Evolutionary conservation across 495 filamentous ascomycete species (phyloP).

Genomic region (Penicillium cataractarum): DNA sequence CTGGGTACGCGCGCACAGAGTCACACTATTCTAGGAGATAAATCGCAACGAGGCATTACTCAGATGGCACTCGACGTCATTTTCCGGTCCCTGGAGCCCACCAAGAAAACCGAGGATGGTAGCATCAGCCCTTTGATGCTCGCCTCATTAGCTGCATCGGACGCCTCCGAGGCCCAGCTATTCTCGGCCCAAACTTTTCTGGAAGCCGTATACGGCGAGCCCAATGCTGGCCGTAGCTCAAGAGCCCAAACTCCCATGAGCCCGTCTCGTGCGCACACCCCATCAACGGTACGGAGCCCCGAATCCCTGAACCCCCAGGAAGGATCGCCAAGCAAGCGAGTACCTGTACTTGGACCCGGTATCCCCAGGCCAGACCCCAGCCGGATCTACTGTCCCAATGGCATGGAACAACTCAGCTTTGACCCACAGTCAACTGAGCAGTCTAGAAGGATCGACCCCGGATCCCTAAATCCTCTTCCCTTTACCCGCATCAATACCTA

Average conservation of each 20-base stretch:
- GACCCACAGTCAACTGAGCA: conserved; percentile 17
- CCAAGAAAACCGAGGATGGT: conserved; percentile 63
- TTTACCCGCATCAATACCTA: conserved; percentile 24
- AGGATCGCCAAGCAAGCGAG: conserved; percentile 29
- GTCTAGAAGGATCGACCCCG: conserved; percentile 18
- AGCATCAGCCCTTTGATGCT: conserved; percentile 63
- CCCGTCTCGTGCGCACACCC: conserved; percentile 51
- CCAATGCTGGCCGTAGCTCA: conserved; percentile 59
- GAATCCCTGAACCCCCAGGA: conserved; percentile 30
- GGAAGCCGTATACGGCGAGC: conserved; percentile 75
- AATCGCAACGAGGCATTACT: conserved; percentile 81
- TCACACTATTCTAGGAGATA: conserved; percentile 94
- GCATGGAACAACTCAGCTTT: conserved; percentile 13
- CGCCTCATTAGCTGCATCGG: conserved; percentile 71
- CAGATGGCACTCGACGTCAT: conserved; percentile 90
- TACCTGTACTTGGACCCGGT: conserved; percentile 31
- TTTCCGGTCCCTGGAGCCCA: conserved; percentile 73
- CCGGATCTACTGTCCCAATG: conserved; percentile 8
- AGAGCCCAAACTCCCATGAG: conserved; percentile 83
- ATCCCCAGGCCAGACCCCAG: conserved; percentile 21
- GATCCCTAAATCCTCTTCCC: conserved; percentile 20
- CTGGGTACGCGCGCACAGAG: conserved; percentile 58
- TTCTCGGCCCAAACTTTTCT: conserved; percentile 76
- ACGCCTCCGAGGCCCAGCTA: conserved; percentile 84
- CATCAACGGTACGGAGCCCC: conserved; percentile 47